These are phyloP conservation scores for Carallia brachiata DNA, from an alignment of 345 rosid species.

Conservation along the genomic window DNA sequence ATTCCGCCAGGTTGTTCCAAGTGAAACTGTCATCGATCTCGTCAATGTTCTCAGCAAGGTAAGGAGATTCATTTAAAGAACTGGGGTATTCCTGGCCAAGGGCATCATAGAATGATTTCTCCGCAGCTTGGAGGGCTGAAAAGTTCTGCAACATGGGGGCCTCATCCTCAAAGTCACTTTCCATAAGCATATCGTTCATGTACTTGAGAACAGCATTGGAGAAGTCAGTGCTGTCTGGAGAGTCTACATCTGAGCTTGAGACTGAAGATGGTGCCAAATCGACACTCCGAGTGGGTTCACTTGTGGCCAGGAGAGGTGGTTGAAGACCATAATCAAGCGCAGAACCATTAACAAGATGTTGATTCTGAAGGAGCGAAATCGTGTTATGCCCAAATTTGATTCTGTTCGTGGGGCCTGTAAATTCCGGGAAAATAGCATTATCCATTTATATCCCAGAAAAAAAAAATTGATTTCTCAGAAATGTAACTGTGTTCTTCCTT, in stretches of 20 bases:
- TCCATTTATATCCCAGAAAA: no score
- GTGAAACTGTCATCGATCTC: background rate
- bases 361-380: slow-evolving; percentile 4
- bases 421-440: background rate
- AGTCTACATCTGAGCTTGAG: slow-evolving; percentile 10
- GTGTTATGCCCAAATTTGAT: slow-evolving; percentile 7
- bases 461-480: no score
- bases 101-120: slow-evolving; percentile 33
- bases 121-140: slow-evolving; percentile 28
- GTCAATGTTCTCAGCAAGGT: background rate
- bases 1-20: slow-evolving; percentile 6
- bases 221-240: slow-evolving; percentile 10
- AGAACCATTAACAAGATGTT: background rate
- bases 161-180: slow-evolving; percentile 25
- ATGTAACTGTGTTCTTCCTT: no score
- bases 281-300: background rate
- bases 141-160: slow-evolving; percentile 18
- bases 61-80: background rate
- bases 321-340: background rate
- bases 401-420: background rate
- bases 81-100: slow-evolving; percentile 21
- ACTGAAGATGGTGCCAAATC: slow-evolving; percentile 5
- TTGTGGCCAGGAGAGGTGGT: background rate
- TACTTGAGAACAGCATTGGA: slow-evolving; percentile 25
- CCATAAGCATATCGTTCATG: slow-evolving; percentile 35